These are phyloP conservation scores for Phytopythium mirpurense DNA, from an alignment of 352 stramenopile genomes.

Conservation along the genomic window DNA sequence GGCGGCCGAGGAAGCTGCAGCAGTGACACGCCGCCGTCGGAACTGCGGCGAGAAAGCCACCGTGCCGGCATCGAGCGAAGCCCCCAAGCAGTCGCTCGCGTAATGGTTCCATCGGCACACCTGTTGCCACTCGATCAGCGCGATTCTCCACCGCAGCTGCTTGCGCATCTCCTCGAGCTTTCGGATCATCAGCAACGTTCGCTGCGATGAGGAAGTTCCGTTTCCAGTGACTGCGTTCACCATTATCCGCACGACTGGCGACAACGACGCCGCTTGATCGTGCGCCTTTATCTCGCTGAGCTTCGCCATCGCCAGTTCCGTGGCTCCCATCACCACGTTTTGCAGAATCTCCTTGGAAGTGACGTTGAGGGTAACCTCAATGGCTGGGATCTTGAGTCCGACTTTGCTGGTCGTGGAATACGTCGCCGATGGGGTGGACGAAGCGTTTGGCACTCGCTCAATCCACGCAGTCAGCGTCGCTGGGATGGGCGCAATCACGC, in stretches of 20 bases:
- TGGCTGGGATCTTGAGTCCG: slow-evolving; percentile 47
- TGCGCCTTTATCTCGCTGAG: slow-evolving; percentile 28
- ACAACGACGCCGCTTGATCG: slow-evolving; percentile 19
- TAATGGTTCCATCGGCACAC: slow-evolving; percentile 50
- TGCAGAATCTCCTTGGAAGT: slow-evolving; percentile 64
- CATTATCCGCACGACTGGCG: slow-evolving; percentile 6
- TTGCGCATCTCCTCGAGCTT: slow-evolving; percentile 40
- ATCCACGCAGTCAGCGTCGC: slow-evolving; percentile 49
- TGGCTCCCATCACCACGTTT: slow-evolving; percentile 32
- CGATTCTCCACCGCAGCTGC: slow-evolving; percentile 65
- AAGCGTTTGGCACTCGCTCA: slow-evolving; percentile 26
- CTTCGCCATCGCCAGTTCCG: slow-evolving; percentile 35
- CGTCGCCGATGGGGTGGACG: background rate
- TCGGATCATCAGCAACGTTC: slow-evolving; percentile 17
- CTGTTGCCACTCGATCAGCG: slow-evolving; percentile 47
- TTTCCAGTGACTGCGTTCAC: background rate
- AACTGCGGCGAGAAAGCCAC: slow-evolving; percentile 39
- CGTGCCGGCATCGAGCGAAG: background rate
- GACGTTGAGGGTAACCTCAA: slow-evolving; percentile 43
- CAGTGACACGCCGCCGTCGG: slow-evolving; percentile 8
- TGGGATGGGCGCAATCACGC: slow-evolving; percentile 67
- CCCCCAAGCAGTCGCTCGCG: slow-evolving; percentile 29
- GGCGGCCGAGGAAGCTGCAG: slow-evolving; percentile 14
- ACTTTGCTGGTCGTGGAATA: slow-evolving; percentile 27
- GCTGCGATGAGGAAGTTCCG: slow-evolving; percentile 5